Conservation (phyloP, 495 filamentous ascomycete genomes). For the Penicillium maclennaniae region DNA sequence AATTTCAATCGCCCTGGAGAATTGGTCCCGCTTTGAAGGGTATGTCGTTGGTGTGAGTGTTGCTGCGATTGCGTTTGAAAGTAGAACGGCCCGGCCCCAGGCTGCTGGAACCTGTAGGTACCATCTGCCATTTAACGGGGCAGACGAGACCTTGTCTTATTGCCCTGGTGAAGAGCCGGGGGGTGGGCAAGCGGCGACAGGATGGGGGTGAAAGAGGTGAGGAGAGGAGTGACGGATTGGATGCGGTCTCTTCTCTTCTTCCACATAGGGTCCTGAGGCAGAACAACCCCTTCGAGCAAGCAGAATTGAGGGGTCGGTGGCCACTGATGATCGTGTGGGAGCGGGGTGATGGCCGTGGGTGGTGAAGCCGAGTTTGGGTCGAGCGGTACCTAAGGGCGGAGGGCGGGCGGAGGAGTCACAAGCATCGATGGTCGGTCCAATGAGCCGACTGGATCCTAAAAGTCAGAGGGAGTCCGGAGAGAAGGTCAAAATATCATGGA, state of each 20-base stretch:
- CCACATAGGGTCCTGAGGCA: constrained; percentile 45
- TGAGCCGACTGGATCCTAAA: constrained; percentile 7
- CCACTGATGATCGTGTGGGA: constrained; percentile 9
- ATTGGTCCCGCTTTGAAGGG: constrained; percentile 54
- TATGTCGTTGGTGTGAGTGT: constrained; percentile 46
- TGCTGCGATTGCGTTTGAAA: constrained; percentile 54
- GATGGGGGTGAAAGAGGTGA: constrained; percentile 26
- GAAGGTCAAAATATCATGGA: constrained; percentile 5
- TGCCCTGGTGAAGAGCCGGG: constrained; percentile 25
- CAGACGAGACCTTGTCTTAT: constrained; percentile 41
- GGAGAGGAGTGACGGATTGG: constrained; percentile 39
- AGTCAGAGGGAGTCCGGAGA: constrained; percentile 9
- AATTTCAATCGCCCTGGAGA: constrained; percentile 47
- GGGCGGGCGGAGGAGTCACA: constrained; percentile 34
- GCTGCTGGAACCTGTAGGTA: constrained; percentile 70
- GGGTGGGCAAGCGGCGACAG: constrained; percentile 20
- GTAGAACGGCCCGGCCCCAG: constrained; percentile 62
- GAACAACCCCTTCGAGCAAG: constrained; percentile 30
- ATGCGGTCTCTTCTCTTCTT: constrained; percentile 51
- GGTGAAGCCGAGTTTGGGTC: constrained; percentile 16
- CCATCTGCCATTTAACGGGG: constrained; percentile 79
- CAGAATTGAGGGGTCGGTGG: constrained; percentile 3
- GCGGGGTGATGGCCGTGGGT: constrained; percentile 4
- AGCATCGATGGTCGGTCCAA: constrained; percentile 17
- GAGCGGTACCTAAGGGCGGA: constrained; percentile 29